Base-by-base conservation (phyloP, 495 filamentous ascomycete species). In the Hypoxylon fragiforme region DNA sequence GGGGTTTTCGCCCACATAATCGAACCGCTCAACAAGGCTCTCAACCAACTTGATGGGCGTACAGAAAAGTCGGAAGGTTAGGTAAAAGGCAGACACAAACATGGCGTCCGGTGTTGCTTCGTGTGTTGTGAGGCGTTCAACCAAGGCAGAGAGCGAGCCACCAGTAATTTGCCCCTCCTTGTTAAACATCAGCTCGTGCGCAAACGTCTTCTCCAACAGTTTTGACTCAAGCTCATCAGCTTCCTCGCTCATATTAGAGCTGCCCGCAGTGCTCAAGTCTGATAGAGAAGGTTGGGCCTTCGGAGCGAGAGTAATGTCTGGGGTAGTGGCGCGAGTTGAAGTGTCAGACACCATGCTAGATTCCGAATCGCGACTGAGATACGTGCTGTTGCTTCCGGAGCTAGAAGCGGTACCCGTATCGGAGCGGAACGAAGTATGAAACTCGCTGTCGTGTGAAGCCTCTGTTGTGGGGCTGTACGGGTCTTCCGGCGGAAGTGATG, bases 161-260 rank as follows among this genome's bases (percentile, higher is more conserved):
- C 94, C 95, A 47, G 87, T 86, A n/a, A 97, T 85, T 54, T 96
- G 89, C 12, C 92, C 92, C 49, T 97, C 92, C 67, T 95, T 95
- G 74, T 95, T 97, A 64, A 86, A 87, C 46, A 94, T 82, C 16
- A 99, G 73, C 62, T 99, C 95, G 56, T 96, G 88, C 0, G 90
- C 89, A 62, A 81, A 96, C 0, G 91, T 95, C 72, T 85, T 94
- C 65, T 89, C 88, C 5, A 94, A 70, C 14, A 95, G 69, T 55
- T 87, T 86, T n/a, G 81, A 85, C 66, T 97, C 92, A 0, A 83
- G 80, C 42, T 90, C 89, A 28, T 90, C 85, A 9, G 78, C 76
- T 50, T 90, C 88, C 44, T 94, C 91, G 11, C 80, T 82, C n/a
- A 85, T 67, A 1, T 80, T 84, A 0, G 81, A 77, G 60, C 83